Conservation (phyloP, 1,139 yeast species). For the Schizosaccharomyces versatilis region DNA sequence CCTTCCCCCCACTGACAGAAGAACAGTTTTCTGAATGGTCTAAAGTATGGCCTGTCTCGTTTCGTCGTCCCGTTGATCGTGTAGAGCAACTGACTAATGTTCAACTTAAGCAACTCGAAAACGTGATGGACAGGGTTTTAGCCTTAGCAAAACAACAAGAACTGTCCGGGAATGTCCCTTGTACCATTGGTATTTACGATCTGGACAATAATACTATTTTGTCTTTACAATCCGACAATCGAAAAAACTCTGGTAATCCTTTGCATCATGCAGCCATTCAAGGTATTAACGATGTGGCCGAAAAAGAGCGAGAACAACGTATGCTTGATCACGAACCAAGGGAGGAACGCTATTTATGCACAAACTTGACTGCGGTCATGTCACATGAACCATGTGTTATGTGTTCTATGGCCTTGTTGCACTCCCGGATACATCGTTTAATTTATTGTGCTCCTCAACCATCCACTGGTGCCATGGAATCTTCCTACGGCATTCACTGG, state of each 20-base stretch:
- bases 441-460: conserved; percentile 32
- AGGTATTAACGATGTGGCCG: conserved; percentile 42
- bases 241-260: conserved; percentile 25
- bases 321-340: conserved; percentile 12
- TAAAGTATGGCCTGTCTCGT: not conserved
- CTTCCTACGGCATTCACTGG: conserved; percentile 49
- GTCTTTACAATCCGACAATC: conserved; percentile 22
- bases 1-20: not conserved
- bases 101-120: not conserved
- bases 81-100: not conserved
- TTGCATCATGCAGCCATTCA: conserved; percentile 53
- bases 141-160: not conserved
- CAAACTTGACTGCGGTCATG: conserved; percentile 54
- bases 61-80: not conserved
- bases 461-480: conserved; percentile 33
- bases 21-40: not conserved
- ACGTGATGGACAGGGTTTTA: not conserved
- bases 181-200: conserved; percentile 30
- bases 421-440: conserved; percentile 57
- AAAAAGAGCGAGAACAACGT: conserved; percentile 24
- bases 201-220: conserved; percentile 23
- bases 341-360: conserved; percentile 37
- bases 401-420: conserved; percentile 93
- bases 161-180: conserved; percentile 17
- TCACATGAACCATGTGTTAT: conserved; percentile 92